Base-by-base conservation (phyloP, 345 rosid species). In the Brassica incana region DNA sequence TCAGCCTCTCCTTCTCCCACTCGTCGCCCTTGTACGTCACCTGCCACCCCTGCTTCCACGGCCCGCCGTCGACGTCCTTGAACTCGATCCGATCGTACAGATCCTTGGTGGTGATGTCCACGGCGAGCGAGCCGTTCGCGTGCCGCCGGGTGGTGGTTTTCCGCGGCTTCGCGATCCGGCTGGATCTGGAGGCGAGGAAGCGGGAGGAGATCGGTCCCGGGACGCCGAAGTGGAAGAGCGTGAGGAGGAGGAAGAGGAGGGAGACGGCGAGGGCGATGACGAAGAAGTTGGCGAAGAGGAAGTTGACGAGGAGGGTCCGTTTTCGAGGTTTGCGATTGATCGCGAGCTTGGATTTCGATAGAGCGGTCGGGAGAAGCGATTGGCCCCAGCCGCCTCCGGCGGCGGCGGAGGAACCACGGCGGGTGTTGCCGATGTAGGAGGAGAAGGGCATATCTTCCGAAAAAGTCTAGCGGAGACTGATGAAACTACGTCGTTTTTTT, bases 21-120 rank as follows among this genome's bases (percentile, higher is more conserved):
- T 95, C 99, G 27, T 88, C 77, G 29, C 97, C 97, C 78, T 76
- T 85, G 66, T 95, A 93, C 20, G 67, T 79, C 29, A 95, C 98
- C 60, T 77, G 67, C 99, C 99, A 95, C 4, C 99, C 99, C 81
- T 95, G 99, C 82, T 84, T 95, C 99, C 99, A 95, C 4, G 99
- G 84, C 60, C 99, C 99, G 16, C 99, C 99, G 78, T 87, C 91
- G 12, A 48, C 75, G 66, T 95, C 97, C 85, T 77, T 67, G 78
- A 95, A 95, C 87, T 93, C 87, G 74, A 95, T 95, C 90, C 82
- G 88, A 59, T 95, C 99, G 78, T 95, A 95, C 70, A 95, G 83
- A 63, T 77, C 93, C 82, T 93, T 95, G 1, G 98, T 93, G 4
- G 97, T 89, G 59, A 95, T 81, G 69, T 95, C 99, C 40, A 91